Percentiles rank a stretch among this genome's conserved stretches.
These are phyloP conservation scores for Ophiostoma sp. DNA, from an alignment of 2,329 filamentous ascomycete species.

Conservation along the genomic window DNA sequence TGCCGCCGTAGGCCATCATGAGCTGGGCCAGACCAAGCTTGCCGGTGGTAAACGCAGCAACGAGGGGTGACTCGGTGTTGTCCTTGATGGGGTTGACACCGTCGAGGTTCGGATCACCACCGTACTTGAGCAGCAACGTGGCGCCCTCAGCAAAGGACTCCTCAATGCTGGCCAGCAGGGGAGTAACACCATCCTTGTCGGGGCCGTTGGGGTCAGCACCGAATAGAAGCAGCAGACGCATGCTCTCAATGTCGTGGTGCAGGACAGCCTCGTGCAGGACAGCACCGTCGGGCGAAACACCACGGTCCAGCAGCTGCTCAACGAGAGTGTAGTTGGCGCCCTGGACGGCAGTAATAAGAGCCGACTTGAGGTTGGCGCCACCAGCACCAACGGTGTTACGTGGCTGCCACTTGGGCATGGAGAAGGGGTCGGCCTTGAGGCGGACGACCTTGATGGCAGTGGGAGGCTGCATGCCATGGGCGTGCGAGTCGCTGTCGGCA, in stretches of 20 bases:
- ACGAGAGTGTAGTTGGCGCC: conserved; percentile 57
- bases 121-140: conserved; percentile 63
- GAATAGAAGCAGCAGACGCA: conserved; percentile 58
- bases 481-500: conserved; percentile 34
- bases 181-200: conserved; percentile 52
- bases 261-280: conserved; percentile 56
- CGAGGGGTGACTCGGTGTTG: conserved; percentile 54
- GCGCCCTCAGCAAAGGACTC: conserved; percentile 58
- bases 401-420: conserved; percentile 55
- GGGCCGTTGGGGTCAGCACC: conserved; percentile 57
- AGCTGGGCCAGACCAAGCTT: conserved; percentile 60
- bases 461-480: conserved; percentile 34
- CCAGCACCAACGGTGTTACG: conserved; percentile 47
- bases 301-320: conserved; percentile 59
- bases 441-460: conserved; percentile 46
- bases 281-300: conserved; percentile 53
- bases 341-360: conserved; percentile 57
- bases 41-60: conserved; percentile 51
- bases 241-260: conserved; percentile 52
- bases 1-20: conserved; percentile 61
- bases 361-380: conserved; percentile 46
- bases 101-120: conserved; percentile 57
- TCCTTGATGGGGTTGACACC: conserved; percentile 46
- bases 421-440: conserved; percentile 51
- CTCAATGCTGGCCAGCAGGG: conserved; percentile 53